Base-by-base conservation (phyloP, 345 rosid genomes). In the Hypericum perforatum region DNA sequence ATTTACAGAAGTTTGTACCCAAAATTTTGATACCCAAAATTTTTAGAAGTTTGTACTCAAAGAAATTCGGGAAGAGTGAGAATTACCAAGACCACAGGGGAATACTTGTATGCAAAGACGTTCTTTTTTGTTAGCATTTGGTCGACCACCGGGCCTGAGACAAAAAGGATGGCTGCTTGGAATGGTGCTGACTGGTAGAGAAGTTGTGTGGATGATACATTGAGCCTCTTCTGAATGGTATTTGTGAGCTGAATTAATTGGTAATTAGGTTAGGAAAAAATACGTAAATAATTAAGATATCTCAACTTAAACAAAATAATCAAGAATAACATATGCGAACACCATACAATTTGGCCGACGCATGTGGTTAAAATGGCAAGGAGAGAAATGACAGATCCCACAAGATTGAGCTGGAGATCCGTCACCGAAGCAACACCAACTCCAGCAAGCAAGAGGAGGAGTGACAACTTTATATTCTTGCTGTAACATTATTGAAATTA, bases 131-230 rank as follows among this genome's bases (percentile, higher is more conserved):
- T 92, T 66, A 92, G 96, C 69, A 61, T 73, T 42, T 83, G 84
- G 63, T 92, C 98, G 5, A 92, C 98, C 42, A 92, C 54, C 9
- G 98, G 98, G 50, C 98, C 98, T 0, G 95, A 85, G 39, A 92
- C 90, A 48, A 92, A 92, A 39, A 92, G 90, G 72, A 88, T 64
- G n/a, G 94, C 98, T 6, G 98, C 95, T 72, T 92, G 98, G 66
- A 88, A 92, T 39, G 98, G 98, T 3, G 98, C 98, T 1, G 98
- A 92, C 22, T 92, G 98, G 68, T 92, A 92, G 7, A 88, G 80
- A 59, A 92, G 74, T 77, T 92, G 98, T 13, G 98, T 92, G 42
- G 98, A 88, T 50, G 98, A 81, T 11, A 92, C 98, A 60, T 85
- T 88, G 7, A 83, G 75, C 76, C 75, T 85, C 82, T 92, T 92